Percentiles rank a stretch among this genome's conserved stretches.
Conservation (phyloP, 2,329 filamentous ascomycete genomes). For the Pseudogymnoascus sp. region DNA sequence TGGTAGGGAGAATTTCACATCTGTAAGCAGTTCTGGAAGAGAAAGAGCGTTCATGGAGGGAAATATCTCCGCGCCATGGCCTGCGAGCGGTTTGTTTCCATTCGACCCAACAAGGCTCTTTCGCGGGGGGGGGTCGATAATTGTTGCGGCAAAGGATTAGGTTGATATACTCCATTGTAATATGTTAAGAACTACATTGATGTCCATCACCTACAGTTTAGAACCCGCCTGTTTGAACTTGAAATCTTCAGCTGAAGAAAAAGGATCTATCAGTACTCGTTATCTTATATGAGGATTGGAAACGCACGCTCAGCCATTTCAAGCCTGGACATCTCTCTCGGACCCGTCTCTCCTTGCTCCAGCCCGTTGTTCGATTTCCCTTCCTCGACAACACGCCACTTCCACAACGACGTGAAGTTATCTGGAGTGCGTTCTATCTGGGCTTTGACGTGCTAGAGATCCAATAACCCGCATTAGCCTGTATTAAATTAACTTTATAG, state of each 20-base stretch:
- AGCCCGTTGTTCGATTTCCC: conserved; percentile 24
- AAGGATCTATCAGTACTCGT: neutral
- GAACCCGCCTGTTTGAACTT: neutral
- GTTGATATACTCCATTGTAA: neutral
- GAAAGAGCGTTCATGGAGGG: neutral
- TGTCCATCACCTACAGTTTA: neutral
- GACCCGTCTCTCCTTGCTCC: conserved; percentile 25
- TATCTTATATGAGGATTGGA: neutral
- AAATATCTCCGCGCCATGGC: neutral
- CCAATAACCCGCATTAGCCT: neutral
- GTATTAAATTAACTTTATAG: neutral
- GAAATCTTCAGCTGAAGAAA: neutral
- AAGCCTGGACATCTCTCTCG: conserved; percentile 24
- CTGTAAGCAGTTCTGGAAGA: neutral
- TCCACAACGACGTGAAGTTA: conserved; percentile 23
- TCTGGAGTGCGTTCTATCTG: conserved; percentile 21
- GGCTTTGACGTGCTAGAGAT: conserved; percentile 13
- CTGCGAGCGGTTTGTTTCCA: neutral
- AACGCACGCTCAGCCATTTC: conserved; percentile 5
- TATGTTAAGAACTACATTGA: neutral
- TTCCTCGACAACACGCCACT: conserved; percentile 21
- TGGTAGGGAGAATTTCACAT: neutral
- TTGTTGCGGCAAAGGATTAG: neutral
- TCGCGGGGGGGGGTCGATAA: too few relatives aligned
- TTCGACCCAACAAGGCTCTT: neutral